Evolutionary conservation across 78 protist species (phyloP), one percentile per base, ranked within the genome.

Genomic region (Dictyostelium citrinum): DNA sequence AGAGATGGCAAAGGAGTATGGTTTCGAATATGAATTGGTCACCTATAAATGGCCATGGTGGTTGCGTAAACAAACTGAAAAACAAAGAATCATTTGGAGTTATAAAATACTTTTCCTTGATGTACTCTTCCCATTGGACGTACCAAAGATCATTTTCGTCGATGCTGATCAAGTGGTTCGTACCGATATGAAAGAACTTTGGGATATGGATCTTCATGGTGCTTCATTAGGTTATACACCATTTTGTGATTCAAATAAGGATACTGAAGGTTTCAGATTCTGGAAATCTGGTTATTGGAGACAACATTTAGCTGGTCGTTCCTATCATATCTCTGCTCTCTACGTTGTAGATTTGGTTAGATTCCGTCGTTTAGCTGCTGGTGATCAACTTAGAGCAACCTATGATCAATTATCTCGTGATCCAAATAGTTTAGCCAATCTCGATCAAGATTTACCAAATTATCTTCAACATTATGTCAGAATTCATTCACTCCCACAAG

Each of bases 391-490:
- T 33, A 93, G 99, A 27, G 75, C 76, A 33, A 80, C 88, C 43
- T 99, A 99, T 86, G 98, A 98, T 29, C 58, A 68, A 31, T 84
- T 99, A 4, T 37, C 97, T 27, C 78, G 49, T 29, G 98, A 95
- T 80, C 80, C 96, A 45, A 95, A 97, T 51, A 72, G 90, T 43
- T 83, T 96, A 43, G 84, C 96, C 3, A 97, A 96, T 64, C 95
- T 95, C 72, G 98, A 95, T 68, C 99, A 99, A 95, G 99, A 99
- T 84, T 95, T 99, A 33, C 99, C 99, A 58, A 99, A 99, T 95
- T 97, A 97, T 81, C 91, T 99, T 68, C 99, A 98, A 75, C 97
- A 97, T 55, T 22, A 58, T 7, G 91, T 99, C 3, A 96, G 97
- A 35, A 98, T 99, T 35, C 64, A 33, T 90, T 97, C 99, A 31